These are phyloP conservation scores for Zelonia costaricensis DNA, from an alignment of 208 protist genomes.

Conservation along the genomic window DNA sequence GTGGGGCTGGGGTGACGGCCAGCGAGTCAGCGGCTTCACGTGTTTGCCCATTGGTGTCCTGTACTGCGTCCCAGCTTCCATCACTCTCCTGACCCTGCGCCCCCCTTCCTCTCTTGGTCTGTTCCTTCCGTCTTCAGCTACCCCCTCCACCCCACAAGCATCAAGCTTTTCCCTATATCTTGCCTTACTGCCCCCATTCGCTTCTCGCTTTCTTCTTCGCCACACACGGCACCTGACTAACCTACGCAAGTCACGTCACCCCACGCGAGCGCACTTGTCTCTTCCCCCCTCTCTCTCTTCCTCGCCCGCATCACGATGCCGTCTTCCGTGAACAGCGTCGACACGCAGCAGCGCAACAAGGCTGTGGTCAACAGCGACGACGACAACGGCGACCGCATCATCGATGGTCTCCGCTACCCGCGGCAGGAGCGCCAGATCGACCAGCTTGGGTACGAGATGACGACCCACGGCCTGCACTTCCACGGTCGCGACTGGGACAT, in stretches of 20 bases:
- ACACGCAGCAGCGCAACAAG: constrained; percentile 14
- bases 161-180: no score
- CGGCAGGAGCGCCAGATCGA: constrained; percentile 60
- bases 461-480: constrained; percentile 67
- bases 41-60: no score
- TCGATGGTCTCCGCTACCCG: constrained; percentile 68
- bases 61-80: no score
- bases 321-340: constrained; percentile 1
- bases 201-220: no score
- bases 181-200: no score
- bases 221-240: no score
- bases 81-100: no score
- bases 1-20: no score
- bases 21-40: no score
- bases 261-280: no score
- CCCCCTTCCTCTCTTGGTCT: not conserved
- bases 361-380: constrained; percentile 27
- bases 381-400: constrained; percentile 47
- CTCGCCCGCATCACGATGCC: constrained; percentile 9
- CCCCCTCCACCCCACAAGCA: no score
- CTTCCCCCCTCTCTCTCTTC: not conserved
- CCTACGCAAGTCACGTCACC: no score
- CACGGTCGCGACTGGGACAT: constrained; percentile 73
- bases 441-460: constrained; percentile 60
- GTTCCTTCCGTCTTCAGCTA: not conserved